These are phyloP conservation scores for Alternaria triticina DNA, from an alignment of 2,329 filamentous ascomycete genomes.

Conservation along the genomic window DNA sequence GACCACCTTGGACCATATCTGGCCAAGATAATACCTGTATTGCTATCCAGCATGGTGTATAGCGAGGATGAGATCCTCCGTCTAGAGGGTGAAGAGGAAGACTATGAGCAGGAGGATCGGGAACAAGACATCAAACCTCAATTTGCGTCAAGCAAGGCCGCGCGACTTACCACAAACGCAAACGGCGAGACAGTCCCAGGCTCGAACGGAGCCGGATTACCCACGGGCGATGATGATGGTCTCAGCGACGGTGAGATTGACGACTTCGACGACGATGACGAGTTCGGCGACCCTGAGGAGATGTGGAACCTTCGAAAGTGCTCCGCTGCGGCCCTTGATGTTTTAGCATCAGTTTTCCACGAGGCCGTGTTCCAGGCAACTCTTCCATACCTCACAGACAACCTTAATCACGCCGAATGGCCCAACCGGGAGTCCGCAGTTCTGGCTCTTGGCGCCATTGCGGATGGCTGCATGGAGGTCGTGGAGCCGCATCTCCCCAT, in stretches of 20 bases:
- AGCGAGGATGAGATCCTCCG: slow-evolving; percentile 89
- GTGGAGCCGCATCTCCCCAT: slow-evolving; percentile 91
- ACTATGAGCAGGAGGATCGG: slow-evolving; percentile 90
- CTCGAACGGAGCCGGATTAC: slow-evolving; percentile 56
- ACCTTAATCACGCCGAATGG: slow-evolving; percentile 89
- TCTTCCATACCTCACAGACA: slow-evolving; percentile 88
- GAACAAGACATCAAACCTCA: slow-evolving; percentile 90
- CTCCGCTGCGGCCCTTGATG: slow-evolving; percentile 92
- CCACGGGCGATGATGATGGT: slow-evolving; percentile 65
- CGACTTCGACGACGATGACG: slow-evolving; percentile 73
- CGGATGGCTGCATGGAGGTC: slow-evolving; percentile 89
- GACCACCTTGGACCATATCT: slow-evolving; percentile 78
- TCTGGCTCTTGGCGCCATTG: slow-evolving; percentile 89
- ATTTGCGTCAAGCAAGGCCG: slow-evolving; percentile 76
- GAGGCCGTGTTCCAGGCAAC: slow-evolving; percentile 88
- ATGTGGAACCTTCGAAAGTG: slow-evolving; percentile 96
- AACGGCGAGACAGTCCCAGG: slow-evolving; percentile 48
- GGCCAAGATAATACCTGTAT: slow-evolving; percentile 82
- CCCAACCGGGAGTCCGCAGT: slow-evolving; percentile 92
- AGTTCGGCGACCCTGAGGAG: slow-evolving; percentile 80
- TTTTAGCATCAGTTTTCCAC: slow-evolving; percentile 90
- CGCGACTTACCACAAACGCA: slow-evolving; percentile 62
- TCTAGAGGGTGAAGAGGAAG: slow-evolving; percentile 77
- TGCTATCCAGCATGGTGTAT: slow-evolving; percentile 96
- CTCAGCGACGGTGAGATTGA: slow-evolving; percentile 89